These are phyloP conservation scores for Triangularia setosa DNA, from an alignment of 2,329 filamentous ascomycete genomes.

Conservation along the genomic window DNA sequence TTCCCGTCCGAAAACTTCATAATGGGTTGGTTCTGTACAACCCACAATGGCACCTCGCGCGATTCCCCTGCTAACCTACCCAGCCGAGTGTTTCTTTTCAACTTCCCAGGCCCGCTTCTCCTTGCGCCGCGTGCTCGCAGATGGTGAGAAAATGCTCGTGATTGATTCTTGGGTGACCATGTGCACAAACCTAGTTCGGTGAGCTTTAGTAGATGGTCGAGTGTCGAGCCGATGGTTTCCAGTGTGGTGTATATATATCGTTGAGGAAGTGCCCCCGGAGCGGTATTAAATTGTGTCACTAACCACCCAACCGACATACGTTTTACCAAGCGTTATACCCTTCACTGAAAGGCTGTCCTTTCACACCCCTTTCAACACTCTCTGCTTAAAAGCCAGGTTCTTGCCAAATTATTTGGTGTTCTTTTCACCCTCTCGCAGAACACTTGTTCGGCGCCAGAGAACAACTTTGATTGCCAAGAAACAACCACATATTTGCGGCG, in stretches of 20 bases:
- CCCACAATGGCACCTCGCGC: not conserved
- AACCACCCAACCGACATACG: not conserved
- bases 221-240: not conserved
- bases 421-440: not conserved
- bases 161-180: not conserved
- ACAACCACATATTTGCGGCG: too few relatives aligned
- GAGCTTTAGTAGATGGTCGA: not conserved
- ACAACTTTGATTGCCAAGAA: not conserved
- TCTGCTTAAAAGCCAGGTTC: not conserved
- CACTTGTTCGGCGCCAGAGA: not conserved
- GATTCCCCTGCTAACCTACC: not conserved
- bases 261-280: not conserved
- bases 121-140: constrained; percentile 3
- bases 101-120: not conserved
- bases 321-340: not conserved
- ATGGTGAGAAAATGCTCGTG: not conserved
- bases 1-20: not conserved
- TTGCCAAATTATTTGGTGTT: not conserved
- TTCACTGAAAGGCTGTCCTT: not conserved
- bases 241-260: not conserved
- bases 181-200: not conserved
- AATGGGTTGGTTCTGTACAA: not conserved
- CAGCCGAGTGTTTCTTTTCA: not conserved
- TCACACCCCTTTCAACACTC: not conserved
- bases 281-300: not conserved